phyloP scores from a whole-genome alignment of 768 basidiomycete genomes.

The Russula earlei region DNA sequence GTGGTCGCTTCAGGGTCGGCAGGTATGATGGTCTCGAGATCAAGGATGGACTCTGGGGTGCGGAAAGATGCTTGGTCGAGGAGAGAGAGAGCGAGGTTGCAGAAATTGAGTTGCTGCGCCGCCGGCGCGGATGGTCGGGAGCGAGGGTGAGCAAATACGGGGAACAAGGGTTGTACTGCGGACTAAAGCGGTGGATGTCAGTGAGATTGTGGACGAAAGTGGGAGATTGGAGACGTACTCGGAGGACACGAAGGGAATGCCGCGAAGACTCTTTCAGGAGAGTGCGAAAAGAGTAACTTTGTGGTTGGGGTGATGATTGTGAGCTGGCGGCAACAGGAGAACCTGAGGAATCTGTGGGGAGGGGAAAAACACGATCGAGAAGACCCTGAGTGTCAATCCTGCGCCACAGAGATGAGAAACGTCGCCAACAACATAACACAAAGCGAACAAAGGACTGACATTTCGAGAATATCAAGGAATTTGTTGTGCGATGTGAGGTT shows the following conservation, averaged over 20 bases:
- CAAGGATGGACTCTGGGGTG: conserved; percentile 36
- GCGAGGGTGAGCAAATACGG: conserved; percentile 58
- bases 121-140: conserved; percentile 55
- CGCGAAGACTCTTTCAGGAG: conserved; percentile 45
- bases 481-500: conserved; percentile 36
- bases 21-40: conserved; percentile 36
- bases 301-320: conserved; percentile 22
- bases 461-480: conserved; percentile 53
- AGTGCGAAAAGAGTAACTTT: conserved; percentile 42
- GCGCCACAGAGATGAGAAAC: conserved; percentile 12
- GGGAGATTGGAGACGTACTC: conserved; percentile 34
- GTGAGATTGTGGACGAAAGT: neutral
- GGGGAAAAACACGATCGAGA: conserved; percentile 69
- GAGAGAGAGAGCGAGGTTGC: conserved; percentile 60
- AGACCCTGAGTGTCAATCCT: conserved; percentile 68
- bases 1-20: conserved; percentile 19
- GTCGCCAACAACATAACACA: neutral
- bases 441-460: conserved; percentile 29
- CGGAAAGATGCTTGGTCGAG: conserved; percentile 59
- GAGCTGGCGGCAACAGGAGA: conserved; percentile 28
- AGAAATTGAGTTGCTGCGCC: conserved; percentile 63
- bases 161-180: conserved; percentile 58
- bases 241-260: conserved; percentile 46
- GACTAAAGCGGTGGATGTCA: conserved; percentile 30
- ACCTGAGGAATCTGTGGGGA: conserved; percentile 34